These are phyloP conservation scores for Boletus rufocinnamomeus DNA, from an alignment of 768 basidiomycete species.

Conservation along the genomic window DNA sequence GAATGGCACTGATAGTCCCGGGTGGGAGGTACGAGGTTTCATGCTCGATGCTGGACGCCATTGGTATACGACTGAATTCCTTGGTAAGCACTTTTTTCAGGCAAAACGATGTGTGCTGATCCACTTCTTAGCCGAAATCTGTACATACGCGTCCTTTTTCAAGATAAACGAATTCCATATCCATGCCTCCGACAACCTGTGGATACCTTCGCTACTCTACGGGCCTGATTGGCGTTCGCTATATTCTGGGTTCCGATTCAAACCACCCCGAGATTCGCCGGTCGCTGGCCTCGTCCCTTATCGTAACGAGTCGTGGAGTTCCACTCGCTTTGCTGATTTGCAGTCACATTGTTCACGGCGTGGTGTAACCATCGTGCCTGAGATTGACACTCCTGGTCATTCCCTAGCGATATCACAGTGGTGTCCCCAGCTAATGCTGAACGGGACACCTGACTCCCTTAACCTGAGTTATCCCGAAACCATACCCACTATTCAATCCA, in stretches of 20 bases:
- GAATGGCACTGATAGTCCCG: constrained; percentile 40
- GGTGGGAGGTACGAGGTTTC: constrained; percentile 48
- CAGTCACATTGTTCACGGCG: constrained; percentile 40
- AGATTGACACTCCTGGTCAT: constrained; percentile 48
- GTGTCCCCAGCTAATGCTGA: constrained; percentile 44
- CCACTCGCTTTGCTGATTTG: constrained; percentile 33
- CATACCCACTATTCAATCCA: constrained; percentile 42
- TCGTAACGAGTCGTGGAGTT: constrained; percentile 44
- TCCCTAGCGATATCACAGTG: constrained; percentile 47
- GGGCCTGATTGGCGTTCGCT: constrained; percentile 42
- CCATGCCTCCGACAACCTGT: constrained; percentile 46
- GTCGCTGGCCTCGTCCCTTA: constrained; percentile 39
- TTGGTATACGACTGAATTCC: constrained; percentile 43
- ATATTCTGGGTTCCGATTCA: constrained; percentile 46
- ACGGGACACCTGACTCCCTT: constrained; percentile 38
- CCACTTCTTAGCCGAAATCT: constrained; percentile 39
- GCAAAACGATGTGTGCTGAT: neutral
- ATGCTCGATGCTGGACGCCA: constrained; percentile 51
- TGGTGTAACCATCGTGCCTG: constrained; percentile 44
- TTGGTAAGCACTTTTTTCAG: constrained; percentile 28
- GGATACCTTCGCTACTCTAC: constrained; percentile 43
- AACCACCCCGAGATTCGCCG: constrained; percentile 37
- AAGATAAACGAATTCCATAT: constrained; percentile 47
- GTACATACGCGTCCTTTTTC: constrained; percentile 47
- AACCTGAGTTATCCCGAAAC: constrained; percentile 45